Base-by-base conservation (phyloP, 1,284 basidiomycete species). In the Boletus austroedulis region DNA sequence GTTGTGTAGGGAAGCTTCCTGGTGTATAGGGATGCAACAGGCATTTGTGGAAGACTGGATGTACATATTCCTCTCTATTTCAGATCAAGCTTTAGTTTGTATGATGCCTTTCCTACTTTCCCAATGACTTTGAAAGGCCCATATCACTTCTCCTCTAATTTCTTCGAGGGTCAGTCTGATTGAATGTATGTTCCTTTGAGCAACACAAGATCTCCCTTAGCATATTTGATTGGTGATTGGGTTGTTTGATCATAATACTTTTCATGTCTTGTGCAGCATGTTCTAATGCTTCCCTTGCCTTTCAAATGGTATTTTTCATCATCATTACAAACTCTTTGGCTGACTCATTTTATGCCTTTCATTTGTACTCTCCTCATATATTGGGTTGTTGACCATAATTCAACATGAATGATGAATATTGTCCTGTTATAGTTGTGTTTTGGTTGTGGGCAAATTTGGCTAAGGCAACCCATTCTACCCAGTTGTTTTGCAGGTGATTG, bases 401-500 rank as follows among this genome's bases (percentile, higher is more conserved):
- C 0, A 48, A 8, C 31, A 23, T 21, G 5, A 48, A 48, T 5
- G 46, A 31, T 0, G 46, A 32, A 1, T 5, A 41, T 1, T 12
- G 11, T 1, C 19, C n/a, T n/a, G 40, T 21, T 0, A 5, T 12
- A 2, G 21, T 23, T 0, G 1, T 5, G 6, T 41, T 21, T 2
- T 23, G 40, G 14, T 41, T 41, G 11, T 41, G 21, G 6, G 40
- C 6, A 5, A 41, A 41, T 7, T 41, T 12, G 4, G 21, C 40
- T 4, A 41, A 14, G 1, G 21, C 40, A 0, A 41, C 5, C 40
- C 21, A 41, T 1, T 43, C 40, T 0, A 11, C 9, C 40, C 40
- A 43, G 7, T 43, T 23, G 5, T 8, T 24, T 24, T 43, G 40
- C 1, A 43, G 11, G 4, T 43, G 40, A 5, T 43, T 43, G 4